Evolutionary conservation across 768 basidiomycete species (phyloP).

Genomic region (Boletus speciosus): DNA sequence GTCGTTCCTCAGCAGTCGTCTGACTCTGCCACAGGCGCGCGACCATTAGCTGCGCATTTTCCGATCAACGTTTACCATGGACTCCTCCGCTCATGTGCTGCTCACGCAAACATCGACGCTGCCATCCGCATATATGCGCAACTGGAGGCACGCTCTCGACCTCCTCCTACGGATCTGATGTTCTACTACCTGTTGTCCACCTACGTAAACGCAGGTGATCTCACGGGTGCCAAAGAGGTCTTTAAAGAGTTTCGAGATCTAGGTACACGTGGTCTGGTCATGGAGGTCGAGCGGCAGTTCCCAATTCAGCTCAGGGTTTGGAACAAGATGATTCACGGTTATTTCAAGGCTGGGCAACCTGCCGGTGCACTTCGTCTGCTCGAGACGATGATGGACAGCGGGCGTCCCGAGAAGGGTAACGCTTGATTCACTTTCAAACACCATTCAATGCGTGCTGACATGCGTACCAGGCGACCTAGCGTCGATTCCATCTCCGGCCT

Average conservation of each 20-base stretch:
- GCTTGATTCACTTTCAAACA: not conserved
- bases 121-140: conserved; percentile 66
- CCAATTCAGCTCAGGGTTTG: conserved; percentile 50
- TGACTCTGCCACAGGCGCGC: conserved; percentile 7
- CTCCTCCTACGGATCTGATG: conserved; percentile 32
- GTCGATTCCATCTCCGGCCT: conserved; percentile 53
- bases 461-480: conserved; percentile 18
- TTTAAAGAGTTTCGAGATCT: conserved; percentile 58
- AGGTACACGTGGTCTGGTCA: conserved; percentile 32
- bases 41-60: conserved; percentile 22
- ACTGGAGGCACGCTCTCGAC: conserved; percentile 41
- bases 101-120: conserved; percentile 51
- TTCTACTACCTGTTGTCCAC: conserved; percentile 58
- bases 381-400: conserved; percentile 64
- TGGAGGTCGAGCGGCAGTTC: conserved; percentile 15
- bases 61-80: conserved; percentile 41
- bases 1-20: conserved; percentile 23
- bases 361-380: conserved; percentile 63
- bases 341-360: conserved; percentile 61
- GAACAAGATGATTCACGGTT: conserved; percentile 74
- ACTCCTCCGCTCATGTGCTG: conserved; percentile 62
- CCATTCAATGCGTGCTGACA: not conserved
- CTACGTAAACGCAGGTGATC: conserved; percentile 51
- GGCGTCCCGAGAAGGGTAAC: conserved; percentile 16
- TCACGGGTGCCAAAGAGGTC: conserved; percentile 51